Evolutionary conservation across 202 grass and related monocot genomes (phyloP), one percentile per base, ranked within the genome.

Genomic region (Zoysia matrella): DNA sequence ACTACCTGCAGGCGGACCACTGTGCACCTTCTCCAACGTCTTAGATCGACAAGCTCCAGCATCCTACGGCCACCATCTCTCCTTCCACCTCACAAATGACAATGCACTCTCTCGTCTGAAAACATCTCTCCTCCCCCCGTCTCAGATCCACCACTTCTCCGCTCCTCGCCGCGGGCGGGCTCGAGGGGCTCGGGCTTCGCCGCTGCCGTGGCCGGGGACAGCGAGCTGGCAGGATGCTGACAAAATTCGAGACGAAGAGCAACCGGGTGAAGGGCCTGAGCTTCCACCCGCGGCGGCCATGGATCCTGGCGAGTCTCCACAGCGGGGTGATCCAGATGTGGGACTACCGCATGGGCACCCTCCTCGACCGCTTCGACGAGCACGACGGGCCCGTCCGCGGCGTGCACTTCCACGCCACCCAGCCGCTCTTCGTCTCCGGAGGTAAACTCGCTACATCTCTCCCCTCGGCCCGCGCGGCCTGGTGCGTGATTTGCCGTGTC

Each of bases 211-310:
- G 74, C 73, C 52, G 81, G 79, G 76, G 65, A 89, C 72, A 72
- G 67, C 73, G 69, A 40, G 57, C 9, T 11, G 46, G 68, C 63
- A 77, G 78, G 88, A 98, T 98, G 95, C 95, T 98, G 88, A 98
- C 92, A 84, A 98, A 95, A 82, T 95, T 98, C 90, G 95, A 98
- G 92, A 98, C 95, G 45, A 98, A 98, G 92, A 98, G 95, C 85
- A 98, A 93, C 86, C 92, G 95, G 82, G 95, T 98, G 22, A 98
- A 98, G 90, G 95, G 95, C 56, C 80, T 98, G 68, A 93, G 89
- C 92, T 95, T 98, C 75, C 95, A 98, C 92, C 88, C 88, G 84
- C 88, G 90, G 71, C 85, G 95, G 77, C 95, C 95, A 77, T 98
- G 95, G 95, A 95, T 98, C 86, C 95, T 98, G 22, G 77, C 95